phyloP scores from a whole-genome alignment of 768 basidiomycete species.

The Boletus subcaerulescens region DNA sequence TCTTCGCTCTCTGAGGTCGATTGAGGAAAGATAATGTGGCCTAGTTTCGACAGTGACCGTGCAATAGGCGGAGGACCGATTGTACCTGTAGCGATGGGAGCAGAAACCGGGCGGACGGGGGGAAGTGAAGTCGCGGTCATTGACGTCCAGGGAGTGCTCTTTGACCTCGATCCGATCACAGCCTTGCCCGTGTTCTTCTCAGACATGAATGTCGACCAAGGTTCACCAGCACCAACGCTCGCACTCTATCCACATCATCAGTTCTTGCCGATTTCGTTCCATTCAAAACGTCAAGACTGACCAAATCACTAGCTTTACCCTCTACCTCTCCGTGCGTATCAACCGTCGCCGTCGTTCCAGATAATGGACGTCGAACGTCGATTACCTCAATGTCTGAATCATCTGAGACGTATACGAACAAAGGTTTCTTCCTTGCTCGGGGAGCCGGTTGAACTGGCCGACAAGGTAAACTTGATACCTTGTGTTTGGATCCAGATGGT shows the following conservation, averaged over 20 bases:
- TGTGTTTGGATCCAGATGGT: not conserved
- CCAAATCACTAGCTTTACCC: not conserved
- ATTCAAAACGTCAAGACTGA: constrained; percentile 2
- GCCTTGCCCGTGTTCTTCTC: not conserved
- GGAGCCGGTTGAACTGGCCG: not conserved
- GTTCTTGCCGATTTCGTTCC: not conserved
- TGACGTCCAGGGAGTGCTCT: not conserved
- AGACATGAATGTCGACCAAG: not conserved
- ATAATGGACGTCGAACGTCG: constrained; percentile 1
- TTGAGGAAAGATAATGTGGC: constrained; percentile 7
- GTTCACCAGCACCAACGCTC: not conserved
- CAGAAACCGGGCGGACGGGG: not conserved
- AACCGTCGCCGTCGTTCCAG: not conserved
- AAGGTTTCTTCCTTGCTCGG: constrained; percentile 8
- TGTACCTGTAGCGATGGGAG: not conserved
- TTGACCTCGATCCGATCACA: not conserved
- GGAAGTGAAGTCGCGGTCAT: not conserved
- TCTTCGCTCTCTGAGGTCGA: constrained; percentile 9
- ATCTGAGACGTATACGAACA: constrained; percentile 26
- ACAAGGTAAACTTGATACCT: not conserved
- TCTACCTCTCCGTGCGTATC: too few species aligned
- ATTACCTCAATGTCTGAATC: constrained; percentile 21
- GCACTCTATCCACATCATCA: constrained; percentile 8
- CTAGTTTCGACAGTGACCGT: constrained; percentile 14
- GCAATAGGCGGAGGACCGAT: not conserved